Base-by-base conservation (phyloP, 228 moss, liverwort and hornwort species). In the Sphagnum magellanicum region DNA sequence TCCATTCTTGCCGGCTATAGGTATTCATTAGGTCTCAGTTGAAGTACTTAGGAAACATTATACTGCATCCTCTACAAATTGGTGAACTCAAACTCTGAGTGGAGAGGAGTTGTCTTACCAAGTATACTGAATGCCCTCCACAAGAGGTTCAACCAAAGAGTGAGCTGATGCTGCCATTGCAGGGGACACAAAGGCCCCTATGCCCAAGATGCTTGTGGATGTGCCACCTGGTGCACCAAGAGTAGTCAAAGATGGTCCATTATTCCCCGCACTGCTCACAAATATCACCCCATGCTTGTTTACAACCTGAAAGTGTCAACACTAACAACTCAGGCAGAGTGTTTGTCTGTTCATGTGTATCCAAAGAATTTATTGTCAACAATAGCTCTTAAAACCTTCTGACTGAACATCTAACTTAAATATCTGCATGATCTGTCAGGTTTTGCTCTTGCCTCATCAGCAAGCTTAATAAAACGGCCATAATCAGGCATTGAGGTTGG, bases 251-350 rank as follows among this genome's bases (percentile, higher is more conserved):
- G 97, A 97, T 73, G 97, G 97, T 74, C 97, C 97, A 78, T 85
- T 93, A 73, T 97, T 97, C 61, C 97, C 97, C 64, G 97, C 97
- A 77, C 97, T 93, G 77, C 93, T 90, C 59, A 97, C 87, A 70
- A 97, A 97, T 49, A 93, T 84, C 63, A 97, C 97, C 64, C 93
- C 93, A 75, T 97, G 88, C 71, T 90, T 93, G 77, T 90, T 77
- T 65, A 91, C 91, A 71, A 91, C 96, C 96, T 97, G 82, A 17
- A 67, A 13, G 32, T 32, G 32, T 32, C 64, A 68, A 76, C 67
- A 62, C 51, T 50, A 63, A 63, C 59, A 71, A 52, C 6, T 48
- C n/a, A 70, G 46, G 32, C 32, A 32, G 32, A 32, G 32, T 32
- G 32, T 32, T 32, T 3, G 32, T 32, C 32, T 32, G 32, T 3